Evolutionary conservation across 345 rosid genomes (phyloP).

Genomic region (Nephelium lappaceum): DNA sequence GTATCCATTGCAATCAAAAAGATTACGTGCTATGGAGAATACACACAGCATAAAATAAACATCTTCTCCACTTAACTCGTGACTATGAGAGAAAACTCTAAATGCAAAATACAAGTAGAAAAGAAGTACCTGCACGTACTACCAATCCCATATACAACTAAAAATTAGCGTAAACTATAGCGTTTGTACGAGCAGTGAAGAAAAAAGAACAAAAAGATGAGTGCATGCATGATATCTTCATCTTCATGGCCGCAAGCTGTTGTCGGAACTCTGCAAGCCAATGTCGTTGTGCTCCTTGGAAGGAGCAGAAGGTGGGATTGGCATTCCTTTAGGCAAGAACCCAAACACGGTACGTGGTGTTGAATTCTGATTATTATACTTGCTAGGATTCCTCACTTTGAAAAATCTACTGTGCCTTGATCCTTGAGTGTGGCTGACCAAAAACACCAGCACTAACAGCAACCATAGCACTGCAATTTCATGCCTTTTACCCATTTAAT

Average conservation of each 20-base stretch:
- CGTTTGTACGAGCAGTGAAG: neutral
- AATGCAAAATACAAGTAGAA: neutral
- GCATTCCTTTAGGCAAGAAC: conserved; percentile 59
- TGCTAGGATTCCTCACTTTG: conserved; percentile 32
- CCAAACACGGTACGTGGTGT: conserved; percentile 41
- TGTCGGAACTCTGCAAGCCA: conserved; percentile 43
- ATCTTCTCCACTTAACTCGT: neutral
- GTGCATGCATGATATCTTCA: neutral
- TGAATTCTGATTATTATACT: conserved; percentile 10
- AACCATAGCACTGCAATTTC: conserved; percentile 17
- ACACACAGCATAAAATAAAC: conserved; percentile 13
- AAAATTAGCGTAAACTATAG: neutral
- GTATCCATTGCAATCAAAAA: conserved; percentile 19
- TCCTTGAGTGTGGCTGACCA: conserved; percentile 23
- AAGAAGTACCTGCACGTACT: neutral
- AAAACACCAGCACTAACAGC: conserved; percentile 21
- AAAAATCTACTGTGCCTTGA: conserved; percentile 31
- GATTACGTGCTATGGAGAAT: conserved; percentile 13
- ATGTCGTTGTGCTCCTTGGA: conserved; percentile 63
- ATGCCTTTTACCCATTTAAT: conserved; percentile 34
- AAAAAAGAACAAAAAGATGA: neutral
- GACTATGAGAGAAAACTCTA: neutral
- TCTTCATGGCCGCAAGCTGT: conserved; percentile 37
- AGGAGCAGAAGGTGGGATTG: conserved; percentile 72
- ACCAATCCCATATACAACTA: neutral